A percentile compares a stretch with the other conserved stretches of the same genome.
Evolutionary conservation across 2,329 filamentous ascomycete species (phyloP).

Genomic region (Podosphaera xanthii): DNA sequence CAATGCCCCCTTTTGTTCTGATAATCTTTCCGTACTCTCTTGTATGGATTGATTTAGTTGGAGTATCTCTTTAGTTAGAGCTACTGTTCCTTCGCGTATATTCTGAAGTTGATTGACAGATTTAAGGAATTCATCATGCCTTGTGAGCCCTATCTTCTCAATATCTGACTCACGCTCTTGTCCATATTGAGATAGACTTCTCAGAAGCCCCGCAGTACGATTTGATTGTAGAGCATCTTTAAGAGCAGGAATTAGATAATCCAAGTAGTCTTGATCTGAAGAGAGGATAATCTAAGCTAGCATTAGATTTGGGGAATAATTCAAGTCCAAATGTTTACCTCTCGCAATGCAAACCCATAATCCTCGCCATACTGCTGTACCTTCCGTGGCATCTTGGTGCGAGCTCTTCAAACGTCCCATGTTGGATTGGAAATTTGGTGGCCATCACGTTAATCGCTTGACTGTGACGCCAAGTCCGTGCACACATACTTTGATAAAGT

Average conservation of each 20-base stretch:
- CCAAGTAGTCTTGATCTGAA: slow-evolving; percentile 81
- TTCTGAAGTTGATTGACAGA: slow-evolving; percentile 87
- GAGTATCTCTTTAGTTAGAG: slow-evolving; percentile 73
- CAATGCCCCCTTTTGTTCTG: slow-evolving; percentile 79
- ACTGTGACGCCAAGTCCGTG: not conserved
- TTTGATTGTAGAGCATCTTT: slow-evolving; percentile 68
- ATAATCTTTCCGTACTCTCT: slow-evolving; percentile 77
- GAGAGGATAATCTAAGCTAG: slow-evolving; percentile 60
- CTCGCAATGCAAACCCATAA: slow-evolving; percentile 14
- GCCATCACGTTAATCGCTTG: not conserved
- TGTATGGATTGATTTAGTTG: slow-evolving; percentile 88
- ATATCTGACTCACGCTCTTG: slow-evolving; percentile 77
- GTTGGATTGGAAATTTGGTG: not conserved
- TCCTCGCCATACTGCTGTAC: slow-evolving; percentile 13
- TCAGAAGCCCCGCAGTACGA: slow-evolving; percentile 48
- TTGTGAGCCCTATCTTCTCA: slow-evolving; percentile 79
- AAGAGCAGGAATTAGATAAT: slow-evolving; percentile 82
- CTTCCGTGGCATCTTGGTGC: slow-evolving; percentile 10
- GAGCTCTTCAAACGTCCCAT: not conserved
- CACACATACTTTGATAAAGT: too few relatives aligned
- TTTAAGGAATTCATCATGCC: slow-evolving; percentile 87
- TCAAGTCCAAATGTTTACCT: slow-evolving; percentile 7
- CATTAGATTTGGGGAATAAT: slow-evolving; percentile 4
- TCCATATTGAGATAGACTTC: slow-evolving; percentile 61
- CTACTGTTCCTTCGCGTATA: slow-evolving; percentile 75